phyloP scores from a whole-genome alignment of 2,329 filamentous ascomycete species.

The Didymella pinodella region DNA sequence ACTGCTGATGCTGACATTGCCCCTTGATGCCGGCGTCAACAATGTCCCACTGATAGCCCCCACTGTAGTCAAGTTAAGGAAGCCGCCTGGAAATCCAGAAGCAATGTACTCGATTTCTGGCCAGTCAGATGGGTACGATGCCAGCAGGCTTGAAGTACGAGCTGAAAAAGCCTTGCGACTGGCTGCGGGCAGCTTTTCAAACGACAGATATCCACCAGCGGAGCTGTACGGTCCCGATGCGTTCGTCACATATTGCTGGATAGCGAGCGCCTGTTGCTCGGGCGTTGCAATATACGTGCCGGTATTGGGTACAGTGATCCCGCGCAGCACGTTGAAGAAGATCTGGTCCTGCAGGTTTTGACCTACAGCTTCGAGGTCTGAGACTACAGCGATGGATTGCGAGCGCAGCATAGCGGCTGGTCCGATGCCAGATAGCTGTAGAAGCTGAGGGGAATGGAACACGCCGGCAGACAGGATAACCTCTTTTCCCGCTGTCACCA shows the following conservation, averaged over 20 bases:
- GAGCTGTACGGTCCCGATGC: constrained; percentile 32
- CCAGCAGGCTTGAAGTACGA: constrained; percentile 23
- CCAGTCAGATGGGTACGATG: constrained; percentile 27
- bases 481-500: constrained; percentile 45
- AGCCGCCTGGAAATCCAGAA: constrained; percentile 28
- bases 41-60: constrained; percentile 28
- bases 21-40: constrained; percentile 30
- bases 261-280: constrained; percentile 22
- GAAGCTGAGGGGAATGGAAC: constrained; percentile 53
- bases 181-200: constrained; percentile 30
- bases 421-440: constrained; percentile 51
- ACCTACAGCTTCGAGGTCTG: constrained; percentile 38
- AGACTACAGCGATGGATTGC: constrained; percentile 31
- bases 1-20: constrained; percentile 45
- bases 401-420: constrained; percentile 23
- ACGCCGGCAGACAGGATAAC: constrained; percentile 54
- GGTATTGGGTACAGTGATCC: constrained; percentile 29
- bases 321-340: constrained; percentile 31
- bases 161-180: constrained; percentile 18
- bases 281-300: constrained; percentile 30
- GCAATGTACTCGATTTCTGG: constrained; percentile 34
- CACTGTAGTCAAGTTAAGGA: constrained; percentile 20
- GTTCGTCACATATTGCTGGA: constrained; percentile 25
- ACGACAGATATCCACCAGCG: constrained; percentile 32
- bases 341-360: constrained; percentile 39